phyloP scores from a whole-genome alignment of 23 red algal species.

The Agarophyton chilense region DNA sequence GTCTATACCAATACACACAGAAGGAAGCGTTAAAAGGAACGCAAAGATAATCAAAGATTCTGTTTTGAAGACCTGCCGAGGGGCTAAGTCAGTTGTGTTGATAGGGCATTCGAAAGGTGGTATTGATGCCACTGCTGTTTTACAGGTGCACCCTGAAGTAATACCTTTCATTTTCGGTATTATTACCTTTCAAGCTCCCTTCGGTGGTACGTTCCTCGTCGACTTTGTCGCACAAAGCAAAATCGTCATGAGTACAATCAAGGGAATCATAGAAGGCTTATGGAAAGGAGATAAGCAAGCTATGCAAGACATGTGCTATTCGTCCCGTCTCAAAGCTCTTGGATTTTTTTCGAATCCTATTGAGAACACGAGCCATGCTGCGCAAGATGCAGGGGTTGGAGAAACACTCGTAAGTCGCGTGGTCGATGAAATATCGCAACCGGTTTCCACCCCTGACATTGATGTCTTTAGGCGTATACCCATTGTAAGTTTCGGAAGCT shows the following conservation, averaged over 20 bases:
- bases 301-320: conserved; percentile 50
- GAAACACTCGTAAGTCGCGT: neutral
- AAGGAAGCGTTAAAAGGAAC: conserved; percentile 62
- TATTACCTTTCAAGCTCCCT: conserved; percentile 62
- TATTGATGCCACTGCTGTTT: conserved; percentile 23
- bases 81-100: conserved; percentile 44
- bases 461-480: conserved; percentile 31
- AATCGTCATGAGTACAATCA: conserved; percentile 30
- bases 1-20: conserved; percentile 63
- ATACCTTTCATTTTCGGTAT: conserved; percentile 38
- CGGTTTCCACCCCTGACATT: neutral
- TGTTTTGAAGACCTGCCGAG: conserved; percentile 28
- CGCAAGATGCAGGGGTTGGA: neutral
- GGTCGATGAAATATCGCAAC: neutral
- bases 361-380: neutral
- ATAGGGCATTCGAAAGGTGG: conserved; percentile 60
- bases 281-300: conserved; percentile 39
- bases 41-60: conserved; percentile 38
- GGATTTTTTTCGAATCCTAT: neutral
- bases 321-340: conserved; percentile 16
- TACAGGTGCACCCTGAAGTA: conserved; percentile 37
- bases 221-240: conserved; percentile 57
- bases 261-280: conserved; percentile 19
- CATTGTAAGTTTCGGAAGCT: conserved; percentile 46
- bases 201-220: conserved; percentile 60